Evolutionary conservation across 345 rosid genomes (phyloP).

Genomic region (Viola odorata): DNA sequence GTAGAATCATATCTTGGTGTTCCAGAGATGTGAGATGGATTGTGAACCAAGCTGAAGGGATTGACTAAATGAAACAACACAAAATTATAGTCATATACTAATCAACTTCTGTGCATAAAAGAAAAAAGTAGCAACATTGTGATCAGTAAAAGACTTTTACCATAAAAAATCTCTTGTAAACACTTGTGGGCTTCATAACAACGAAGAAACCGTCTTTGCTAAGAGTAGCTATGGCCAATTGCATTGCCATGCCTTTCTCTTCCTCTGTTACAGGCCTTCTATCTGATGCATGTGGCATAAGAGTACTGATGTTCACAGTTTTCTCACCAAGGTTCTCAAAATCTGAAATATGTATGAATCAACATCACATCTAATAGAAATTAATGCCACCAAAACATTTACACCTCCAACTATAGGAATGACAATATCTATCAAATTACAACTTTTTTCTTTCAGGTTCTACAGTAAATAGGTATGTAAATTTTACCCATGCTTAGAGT

Average conservation of each 20-base stretch:
- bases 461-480: background rate
- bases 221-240: conserved; percentile 27
- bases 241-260: conserved; percentile 25
- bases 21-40: conserved; percentile 18
- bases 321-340: background rate
- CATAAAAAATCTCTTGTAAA: conserved; percentile 33
- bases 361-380: background rate
- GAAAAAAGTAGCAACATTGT: background rate
- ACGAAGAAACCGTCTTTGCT: conserved; percentile 30
- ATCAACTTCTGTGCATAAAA: background rate
- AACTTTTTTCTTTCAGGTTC: background rate
- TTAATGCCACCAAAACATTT: background rate
- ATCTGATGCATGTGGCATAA: conserved; percentile 11
- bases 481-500: background rate
- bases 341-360: background rate
- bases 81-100: background rate
- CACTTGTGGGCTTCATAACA: conserved; percentile 43
- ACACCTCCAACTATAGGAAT: background rate
- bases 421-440: too few species aligned
- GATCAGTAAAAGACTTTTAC: conserved; percentile 13
- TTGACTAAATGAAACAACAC: conserved; percentile 20
- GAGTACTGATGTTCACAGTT: background rate
- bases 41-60: conserved; percentile 35
- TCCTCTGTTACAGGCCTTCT: conserved; percentile 28
- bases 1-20: conserved; percentile 35